Conservation (phyloP, 2,329 filamentous ascomycete genomes). For the Ophiostoma pallidulum region DNA sequence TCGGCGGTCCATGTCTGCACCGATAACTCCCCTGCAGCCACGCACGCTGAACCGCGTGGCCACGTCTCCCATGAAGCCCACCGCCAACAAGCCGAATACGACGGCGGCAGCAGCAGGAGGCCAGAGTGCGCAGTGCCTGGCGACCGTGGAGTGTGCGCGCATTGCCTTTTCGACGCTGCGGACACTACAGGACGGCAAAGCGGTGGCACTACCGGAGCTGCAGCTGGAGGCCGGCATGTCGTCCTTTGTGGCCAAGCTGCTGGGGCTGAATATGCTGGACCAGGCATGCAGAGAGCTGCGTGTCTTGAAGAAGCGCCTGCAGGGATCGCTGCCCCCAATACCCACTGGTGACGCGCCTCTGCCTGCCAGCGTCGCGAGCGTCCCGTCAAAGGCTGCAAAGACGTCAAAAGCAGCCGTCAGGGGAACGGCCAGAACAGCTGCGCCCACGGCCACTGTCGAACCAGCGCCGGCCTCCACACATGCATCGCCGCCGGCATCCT, state of each 20-base stretch:
- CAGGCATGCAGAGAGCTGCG: conserved; percentile 60
- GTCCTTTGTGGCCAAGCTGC: conserved; percentile 55
- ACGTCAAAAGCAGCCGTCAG: conserved; percentile 22
- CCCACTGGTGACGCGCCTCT: neutral
- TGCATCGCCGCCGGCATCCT: conserved; percentile 21
- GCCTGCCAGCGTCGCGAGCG: conserved; percentile 14
- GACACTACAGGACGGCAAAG: conserved; percentile 43
- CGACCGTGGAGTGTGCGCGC: conserved; percentile 59
- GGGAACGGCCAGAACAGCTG: conserved; percentile 21
- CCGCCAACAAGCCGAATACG: conserved; percentile 1
- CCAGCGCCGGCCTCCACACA: too few species aligned
- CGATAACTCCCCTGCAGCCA: conserved; percentile 52
- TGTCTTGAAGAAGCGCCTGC: conserved; percentile 54
- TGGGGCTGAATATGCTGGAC: conserved; percentile 55
- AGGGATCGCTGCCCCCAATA: conserved; percentile 24
- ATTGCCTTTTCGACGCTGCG: conserved; percentile 57
- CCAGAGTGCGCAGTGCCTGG: conserved; percentile 32
- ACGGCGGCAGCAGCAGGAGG: conserved; percentile 9
- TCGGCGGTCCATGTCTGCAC: conserved; percentile 46
- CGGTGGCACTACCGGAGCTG: conserved; percentile 47
- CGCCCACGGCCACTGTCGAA: conserved; percentile 28
- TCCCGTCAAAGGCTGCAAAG: conserved; percentile 15
- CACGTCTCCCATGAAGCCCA: conserved; percentile 39
- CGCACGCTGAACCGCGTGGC: conserved; percentile 51
- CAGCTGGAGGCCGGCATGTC: conserved; percentile 68